A percentile compares a stretch with the other conserved stretches of the same genome.
Evolutionary conservation across 2,329 filamentous ascomycete species (phyloP).

Genomic region (Fusarium torreyae): DNA sequence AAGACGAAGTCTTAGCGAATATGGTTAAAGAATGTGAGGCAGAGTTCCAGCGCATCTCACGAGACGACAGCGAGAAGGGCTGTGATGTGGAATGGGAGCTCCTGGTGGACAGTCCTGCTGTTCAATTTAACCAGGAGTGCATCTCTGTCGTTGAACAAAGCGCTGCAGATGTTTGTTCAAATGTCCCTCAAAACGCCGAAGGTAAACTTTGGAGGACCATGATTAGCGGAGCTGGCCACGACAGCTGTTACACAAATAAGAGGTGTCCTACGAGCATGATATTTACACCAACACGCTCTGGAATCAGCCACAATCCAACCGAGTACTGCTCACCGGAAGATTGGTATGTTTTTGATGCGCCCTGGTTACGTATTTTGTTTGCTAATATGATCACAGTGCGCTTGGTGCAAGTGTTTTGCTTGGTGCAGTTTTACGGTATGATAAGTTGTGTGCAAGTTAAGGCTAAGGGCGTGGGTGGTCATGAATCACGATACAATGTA

Average conservation of each 20-base stretch:
- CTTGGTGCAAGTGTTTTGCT: slow-evolving; percentile 13
- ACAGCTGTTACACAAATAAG: slow-evolving; percentile 21
- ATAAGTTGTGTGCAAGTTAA: neutral
- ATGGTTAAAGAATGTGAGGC: slow-evolving; percentile 10
- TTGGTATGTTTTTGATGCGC: neutral
- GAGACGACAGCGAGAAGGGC: slow-evolving; percentile 7
- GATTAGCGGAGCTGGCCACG: slow-evolving; percentile 22
- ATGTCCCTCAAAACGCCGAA: neutral
- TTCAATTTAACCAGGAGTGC: slow-evolving; percentile 2
- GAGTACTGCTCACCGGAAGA: slow-evolving; percentile 22
- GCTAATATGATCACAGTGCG: neutral
- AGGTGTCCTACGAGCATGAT: slow-evolving; percentile 26
- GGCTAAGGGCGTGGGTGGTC: neutral
- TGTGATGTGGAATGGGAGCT: slow-evolving; percentile 7
- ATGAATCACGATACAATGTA: no score
- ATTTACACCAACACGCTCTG: slow-evolving; percentile 16
- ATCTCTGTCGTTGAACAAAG: slow-evolving; percentile 18
- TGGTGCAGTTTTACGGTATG: slow-evolving; percentile 11
- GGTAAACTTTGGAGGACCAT: slow-evolving; percentile 11
- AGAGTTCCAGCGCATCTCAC: neutral
- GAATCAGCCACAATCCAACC: slow-evolving; percentile 12
- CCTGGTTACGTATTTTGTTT: accelerated
- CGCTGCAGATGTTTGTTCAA: slow-evolving; percentile 7
- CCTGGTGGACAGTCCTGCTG: slow-evolving; percentile 1
- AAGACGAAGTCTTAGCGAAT: neutral